Conservation (phyloP, 805 yeast genomes). For the Debaryomyces hansenii region DNA sequence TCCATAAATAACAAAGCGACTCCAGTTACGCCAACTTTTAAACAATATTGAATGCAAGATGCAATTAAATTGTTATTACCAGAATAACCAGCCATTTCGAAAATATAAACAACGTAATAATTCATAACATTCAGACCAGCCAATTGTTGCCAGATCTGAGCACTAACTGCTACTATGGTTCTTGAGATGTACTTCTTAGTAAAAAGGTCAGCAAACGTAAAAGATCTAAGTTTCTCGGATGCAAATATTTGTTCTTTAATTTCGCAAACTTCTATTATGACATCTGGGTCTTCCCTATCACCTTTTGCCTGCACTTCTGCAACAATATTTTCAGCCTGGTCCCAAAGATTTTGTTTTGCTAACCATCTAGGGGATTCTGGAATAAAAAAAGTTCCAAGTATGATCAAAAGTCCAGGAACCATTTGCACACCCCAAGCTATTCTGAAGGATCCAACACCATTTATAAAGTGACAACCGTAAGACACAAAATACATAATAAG, state of each 20-base stretch:
- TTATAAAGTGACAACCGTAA: slow-evolving; percentile 47
- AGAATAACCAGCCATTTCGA: slow-evolving; percentile 63
- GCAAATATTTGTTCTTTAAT: slow-evolving; percentile 39
- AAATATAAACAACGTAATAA: slow-evolving; percentile 66
- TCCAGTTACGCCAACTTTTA: slow-evolving; percentile 56
- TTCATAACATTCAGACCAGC: slow-evolving; percentile 67
- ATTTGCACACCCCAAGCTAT: slow-evolving; percentile 28
- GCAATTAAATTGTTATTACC: slow-evolving; percentile 51
- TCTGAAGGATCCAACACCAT: slow-evolving; percentile 32
- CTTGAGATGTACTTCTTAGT: slow-evolving; percentile 43
- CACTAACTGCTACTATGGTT: slow-evolving; percentile 47
- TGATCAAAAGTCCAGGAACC: slow-evolving; percentile 21
- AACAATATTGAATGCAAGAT: slow-evolving; percentile 54
- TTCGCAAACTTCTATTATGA: slow-evolving; percentile 23
- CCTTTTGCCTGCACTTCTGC: slow-evolving; percentile 24
- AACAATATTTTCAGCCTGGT: slow-evolving; percentile 28
- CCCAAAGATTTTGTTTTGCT: slow-evolving; percentile 31
- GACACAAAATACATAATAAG: slow-evolving; percentile 50
- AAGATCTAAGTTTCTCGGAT: slow-evolving; percentile 40
- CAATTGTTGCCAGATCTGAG: slow-evolving; percentile 59
- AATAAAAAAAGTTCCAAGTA: slow-evolving; percentile 22
- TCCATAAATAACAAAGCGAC: slow-evolving; percentile 51
- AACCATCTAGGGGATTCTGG: slow-evolving; percentile 37
- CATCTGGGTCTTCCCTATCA: slow-evolving; percentile 6
- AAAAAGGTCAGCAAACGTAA: slow-evolving; percentile 49